These are phyloP conservation scores for Ophiocordyceps camponoti-floridani DNA, from an alignment of 2,329 filamentous ascomycete species.

Conservation along the genomic window DNA sequence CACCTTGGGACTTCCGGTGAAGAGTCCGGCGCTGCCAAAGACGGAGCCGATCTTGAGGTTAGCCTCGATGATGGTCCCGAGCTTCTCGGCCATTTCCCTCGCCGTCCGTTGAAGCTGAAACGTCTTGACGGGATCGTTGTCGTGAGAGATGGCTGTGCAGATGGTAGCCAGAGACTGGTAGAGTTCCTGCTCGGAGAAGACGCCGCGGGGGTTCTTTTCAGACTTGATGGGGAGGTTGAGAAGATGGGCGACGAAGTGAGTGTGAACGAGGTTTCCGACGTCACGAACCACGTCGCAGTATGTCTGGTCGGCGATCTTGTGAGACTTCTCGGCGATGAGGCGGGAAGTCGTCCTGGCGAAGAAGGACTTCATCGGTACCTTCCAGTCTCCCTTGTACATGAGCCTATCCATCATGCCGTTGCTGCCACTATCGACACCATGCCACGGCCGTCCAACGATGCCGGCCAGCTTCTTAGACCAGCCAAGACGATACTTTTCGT, in stretches of 20 bases:
- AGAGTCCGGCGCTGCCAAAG: slow-evolving; percentile 21
- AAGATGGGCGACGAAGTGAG: slow-evolving; percentile 41
- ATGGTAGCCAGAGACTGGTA: slow-evolving; percentile 47
- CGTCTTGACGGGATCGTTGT: slow-evolving; percentile 46
- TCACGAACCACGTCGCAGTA: slow-evolving; percentile 58
- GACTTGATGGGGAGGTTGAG: slow-evolving; percentile 54
- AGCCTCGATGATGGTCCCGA: slow-evolving; percentile 43
- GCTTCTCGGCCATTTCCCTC: slow-evolving; percentile 35
- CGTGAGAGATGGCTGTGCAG: slow-evolving; percentile 47
- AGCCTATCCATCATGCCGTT: slow-evolving; percentile 25
- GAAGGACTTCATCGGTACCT: slow-evolving; percentile 44
- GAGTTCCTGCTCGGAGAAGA: slow-evolving; percentile 35
- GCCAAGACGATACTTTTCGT: slow-evolving; percentile 42
- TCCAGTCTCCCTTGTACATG: slow-evolving; percentile 44
- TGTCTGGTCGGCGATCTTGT: slow-evolving; percentile 31
- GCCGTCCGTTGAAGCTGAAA: slow-evolving; percentile 45
- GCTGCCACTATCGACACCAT: slow-evolving; percentile 29
- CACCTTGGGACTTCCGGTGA: slow-evolving; percentile 31
- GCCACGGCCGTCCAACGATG: slow-evolving; percentile 26
- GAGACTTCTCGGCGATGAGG: slow-evolving; percentile 47
- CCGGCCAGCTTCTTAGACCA: slow-evolving; percentile 46
- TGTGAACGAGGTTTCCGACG: slow-evolving; percentile 48
- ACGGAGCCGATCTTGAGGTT: slow-evolving; percentile 41
- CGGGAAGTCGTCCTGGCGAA: slow-evolving; percentile 43
- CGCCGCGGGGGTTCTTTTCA: slow-evolving; percentile 36